Percentiles rank a stretch among this genome's conserved stretches.
Conservation (phyloP, 2,329 filamentous ascomycete species). For the Pseudogymnoascus sp. region DNA sequence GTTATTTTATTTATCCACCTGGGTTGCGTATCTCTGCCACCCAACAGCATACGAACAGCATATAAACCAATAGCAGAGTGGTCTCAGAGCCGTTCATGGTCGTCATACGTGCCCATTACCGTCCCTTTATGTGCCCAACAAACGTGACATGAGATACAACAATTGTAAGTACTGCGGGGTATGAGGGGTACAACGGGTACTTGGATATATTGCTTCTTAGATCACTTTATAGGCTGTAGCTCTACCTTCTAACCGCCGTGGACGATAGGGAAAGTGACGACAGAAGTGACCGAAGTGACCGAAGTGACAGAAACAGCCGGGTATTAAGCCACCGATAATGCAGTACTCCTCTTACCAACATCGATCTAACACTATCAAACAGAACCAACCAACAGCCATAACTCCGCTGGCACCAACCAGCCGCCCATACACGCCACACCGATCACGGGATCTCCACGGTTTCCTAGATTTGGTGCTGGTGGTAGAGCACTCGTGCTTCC, state of each 20-base stretch:
- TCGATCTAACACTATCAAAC: background rate
- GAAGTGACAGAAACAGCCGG: background rate
- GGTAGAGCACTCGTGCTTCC: background rate
- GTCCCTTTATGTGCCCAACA: background rate
- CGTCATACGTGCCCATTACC: too few relatives aligned
- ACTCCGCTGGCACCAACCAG: background rate
- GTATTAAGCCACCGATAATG: background rate
- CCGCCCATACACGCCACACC: background rate
- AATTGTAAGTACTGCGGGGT: background rate
- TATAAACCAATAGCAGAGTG: background rate
- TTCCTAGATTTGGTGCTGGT: background rate
- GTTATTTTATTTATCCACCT: background rate
- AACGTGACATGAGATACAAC: background rate
- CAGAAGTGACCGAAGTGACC: background rate
- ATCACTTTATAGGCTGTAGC: background rate
- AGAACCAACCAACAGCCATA: background rate
- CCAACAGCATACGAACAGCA: background rate
- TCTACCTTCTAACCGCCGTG: background rate
- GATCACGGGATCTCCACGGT: slow-evolving; percentile 4
- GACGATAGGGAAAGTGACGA: background rate
- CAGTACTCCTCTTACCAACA: background rate
- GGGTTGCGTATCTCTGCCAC: background rate
- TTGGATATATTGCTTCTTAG: background rate
- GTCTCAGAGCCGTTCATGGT: background rate
- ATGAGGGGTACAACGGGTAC: background rate